phyloP scores from a whole-genome alignment of 176 grass and related monocot species.

The Elaeis guineensis region DNA sequence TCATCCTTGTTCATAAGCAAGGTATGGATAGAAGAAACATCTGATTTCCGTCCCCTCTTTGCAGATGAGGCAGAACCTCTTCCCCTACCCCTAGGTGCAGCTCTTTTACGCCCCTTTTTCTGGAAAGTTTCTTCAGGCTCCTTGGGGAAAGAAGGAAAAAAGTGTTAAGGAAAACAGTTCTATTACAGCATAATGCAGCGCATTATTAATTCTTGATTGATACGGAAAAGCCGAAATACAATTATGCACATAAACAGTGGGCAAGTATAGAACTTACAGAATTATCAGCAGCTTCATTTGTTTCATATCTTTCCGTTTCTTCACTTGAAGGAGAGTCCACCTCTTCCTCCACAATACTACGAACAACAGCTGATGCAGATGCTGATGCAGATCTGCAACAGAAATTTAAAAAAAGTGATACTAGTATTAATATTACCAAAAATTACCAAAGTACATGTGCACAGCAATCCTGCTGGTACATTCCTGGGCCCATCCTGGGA shows the following conservation, averaged over 20 bases:
- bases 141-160: constrained; percentile 8
- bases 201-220: no score
- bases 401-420: not conserved
- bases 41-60: constrained; percentile 58
- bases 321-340: constrained; percentile 45
- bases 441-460: not conserved
- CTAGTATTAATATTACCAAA: not conserved
- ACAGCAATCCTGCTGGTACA: not conserved
- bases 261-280: constrained; percentile 32
- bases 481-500: no score
- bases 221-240: no score
- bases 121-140: constrained; percentile 38
- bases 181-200: no score
- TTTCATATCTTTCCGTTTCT: constrained; percentile 43
- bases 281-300: constrained; percentile 36
- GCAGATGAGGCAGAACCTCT: constrained; percentile 18
- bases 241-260: not conserved
- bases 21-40: constrained; percentile 35
- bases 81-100: constrained; percentile 23
- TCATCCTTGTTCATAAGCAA: constrained; percentile 23
- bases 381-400: constrained; percentile 43
- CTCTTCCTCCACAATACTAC: constrained; percentile 28
- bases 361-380: constrained; percentile 20
- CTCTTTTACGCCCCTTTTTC: constrained; percentile 42
- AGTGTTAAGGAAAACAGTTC: not conserved